Base-by-base conservation (phyloP, 2,329 filamentous ascomycete species). In the Beauveria sp. region DNA sequence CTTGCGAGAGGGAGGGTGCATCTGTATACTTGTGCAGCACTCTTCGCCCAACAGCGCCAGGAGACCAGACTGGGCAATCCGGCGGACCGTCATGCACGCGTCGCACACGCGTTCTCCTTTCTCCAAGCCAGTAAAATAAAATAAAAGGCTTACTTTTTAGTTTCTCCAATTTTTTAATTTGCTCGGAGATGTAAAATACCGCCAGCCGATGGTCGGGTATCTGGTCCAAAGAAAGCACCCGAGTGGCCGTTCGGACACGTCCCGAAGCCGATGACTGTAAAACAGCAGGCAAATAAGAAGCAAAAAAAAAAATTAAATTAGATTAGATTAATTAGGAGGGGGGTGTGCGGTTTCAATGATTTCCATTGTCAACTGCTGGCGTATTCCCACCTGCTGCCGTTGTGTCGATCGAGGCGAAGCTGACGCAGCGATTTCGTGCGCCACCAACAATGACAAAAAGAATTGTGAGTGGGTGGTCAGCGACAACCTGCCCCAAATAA, bases 391-490 rank as follows among this genome's bases (percentile, higher is more conserved):
- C 31, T 31, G 31, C 31, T 46, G 43, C 43, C 43, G 43, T 20
- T 46, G 12, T 22, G 48, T 50, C 48, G 48, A 50, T 50, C 48
- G 48, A 50, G 48, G 48, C 48, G 48, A 50, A 49, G 46, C 46
- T 28, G 46, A 49, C 48, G 31, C 31, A 31, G 31, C 31, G 31
- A 31, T 31, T 31, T 31, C 9, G 31, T 31, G 31, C 31, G 31
- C 31, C 31, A 31, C 31, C 31, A 31, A 31, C 31, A 31, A 31
- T 31, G 31, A 31, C 31, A 31, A 31, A 31, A 31, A 31, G 31
- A 22, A 22, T 31, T 31, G 31, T 31, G 43, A 46, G 43, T 53
- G 53, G 53, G 53, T 56, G 53, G 53, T 56, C 53, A 56, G 53
- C 40, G 34, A 26, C 5, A 3, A 18, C 31, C 31, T 12, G 10